Evolutionary conservation across 768 basidiomycete species (phyloP).

Genomic region (Amanita molliuscula): DNA sequence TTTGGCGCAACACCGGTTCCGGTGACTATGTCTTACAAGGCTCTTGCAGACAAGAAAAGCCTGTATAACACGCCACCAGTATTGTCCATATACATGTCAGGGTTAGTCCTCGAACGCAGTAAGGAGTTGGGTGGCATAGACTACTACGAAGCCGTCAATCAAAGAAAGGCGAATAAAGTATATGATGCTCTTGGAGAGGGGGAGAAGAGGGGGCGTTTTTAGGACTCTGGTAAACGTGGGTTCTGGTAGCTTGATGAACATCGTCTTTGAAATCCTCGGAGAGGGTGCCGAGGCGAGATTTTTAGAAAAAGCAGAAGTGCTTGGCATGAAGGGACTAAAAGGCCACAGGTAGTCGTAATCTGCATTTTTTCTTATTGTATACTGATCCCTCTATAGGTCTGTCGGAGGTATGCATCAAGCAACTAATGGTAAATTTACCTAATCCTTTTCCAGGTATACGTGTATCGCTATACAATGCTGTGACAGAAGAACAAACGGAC

Average conservation of each 20-base stretch:
- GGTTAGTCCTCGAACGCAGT: slow-evolving; percentile 72
- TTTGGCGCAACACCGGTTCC: slow-evolving; percentile 74
- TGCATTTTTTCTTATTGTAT: neutral
- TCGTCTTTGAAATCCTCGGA: slow-evolving; percentile 71
- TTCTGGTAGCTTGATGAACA: slow-evolving; percentile 92
- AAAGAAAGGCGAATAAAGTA: slow-evolving; percentile 64
- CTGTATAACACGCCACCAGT: slow-evolving; percentile 93
- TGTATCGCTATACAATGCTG: slow-evolving; percentile 82
- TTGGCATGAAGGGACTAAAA: slow-evolving; percentile 78
- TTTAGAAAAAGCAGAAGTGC: slow-evolving; percentile 67
- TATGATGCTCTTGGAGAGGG: slow-evolving; percentile 68
- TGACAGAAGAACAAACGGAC: slow-evolving; percentile 67
- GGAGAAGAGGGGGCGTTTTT: slow-evolving; percentile 56
- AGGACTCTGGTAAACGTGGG: slow-evolving; percentile 61
- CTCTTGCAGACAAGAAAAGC: slow-evolving; percentile 61
- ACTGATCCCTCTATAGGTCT: slow-evolving; percentile 8
- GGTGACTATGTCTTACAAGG: slow-evolving; percentile 73
- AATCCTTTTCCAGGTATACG: slow-evolving; percentile 46
- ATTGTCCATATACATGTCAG: slow-evolving; percentile 83
- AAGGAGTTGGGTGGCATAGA: slow-evolving; percentile 52
- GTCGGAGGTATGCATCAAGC: slow-evolving; percentile 19
- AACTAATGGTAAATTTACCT: slow-evolving; percentile 1
- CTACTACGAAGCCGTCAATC: slow-evolving; percentile 57
- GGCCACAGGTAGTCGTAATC: slow-evolving; percentile 71
- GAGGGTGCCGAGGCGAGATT: slow-evolving; percentile 70